Evolutionary conservation across 2,329 filamentous ascomycete species (phyloP).

Genomic region (Aureobasidium subglaciale): DNA sequence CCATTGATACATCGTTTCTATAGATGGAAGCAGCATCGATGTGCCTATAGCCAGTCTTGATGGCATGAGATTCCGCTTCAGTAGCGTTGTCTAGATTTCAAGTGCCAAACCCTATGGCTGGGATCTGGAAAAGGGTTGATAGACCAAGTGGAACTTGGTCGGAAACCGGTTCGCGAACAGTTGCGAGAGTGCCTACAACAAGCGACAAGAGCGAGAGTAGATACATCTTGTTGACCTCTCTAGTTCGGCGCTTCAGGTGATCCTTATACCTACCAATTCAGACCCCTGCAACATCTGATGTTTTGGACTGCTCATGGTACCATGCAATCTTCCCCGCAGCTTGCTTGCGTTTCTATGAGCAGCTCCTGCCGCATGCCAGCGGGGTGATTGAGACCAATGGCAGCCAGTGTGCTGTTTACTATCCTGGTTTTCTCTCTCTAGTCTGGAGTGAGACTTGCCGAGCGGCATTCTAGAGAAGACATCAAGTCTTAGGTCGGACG

Average conservation of each 20-base stretch:
- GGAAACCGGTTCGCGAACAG: neutral
- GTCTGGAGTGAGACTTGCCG: too few species aligned
- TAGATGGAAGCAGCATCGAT: conserved; percentile 45
- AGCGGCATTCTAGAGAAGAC: too few species aligned
- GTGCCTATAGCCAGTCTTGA: conserved; percentile 47
- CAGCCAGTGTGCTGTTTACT: neutral
- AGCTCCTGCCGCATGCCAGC: too few species aligned
- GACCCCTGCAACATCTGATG: conserved; percentile 5
- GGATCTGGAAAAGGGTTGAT: conserved; percentile 24
- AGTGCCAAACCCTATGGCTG: conserved; percentile 32
- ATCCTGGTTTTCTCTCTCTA: neutral
- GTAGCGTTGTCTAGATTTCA: conserved; percentile 33
- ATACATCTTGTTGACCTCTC: neutral
- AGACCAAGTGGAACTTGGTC: conserved; percentile 23
- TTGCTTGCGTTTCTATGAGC: neutral
- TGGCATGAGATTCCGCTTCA: conserved; percentile 31
- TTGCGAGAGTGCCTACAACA: conserved; percentile 18
- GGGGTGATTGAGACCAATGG: too few species aligned
- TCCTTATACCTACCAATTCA: neutral
- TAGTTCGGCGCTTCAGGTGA: neutral
- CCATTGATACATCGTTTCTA: conserved; percentile 30
- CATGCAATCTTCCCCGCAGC: conserved; percentile 1
- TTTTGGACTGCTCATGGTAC: conserved; percentile 1
- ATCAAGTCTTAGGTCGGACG: too few species aligned
- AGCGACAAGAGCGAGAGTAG: conserved; percentile 19